Percentiles rank a stretch among this genome's conserved stretches.
Conservation (phyloP, 192 early-diverging fungal genomes). For the Gonapodya prolifera region DNA sequence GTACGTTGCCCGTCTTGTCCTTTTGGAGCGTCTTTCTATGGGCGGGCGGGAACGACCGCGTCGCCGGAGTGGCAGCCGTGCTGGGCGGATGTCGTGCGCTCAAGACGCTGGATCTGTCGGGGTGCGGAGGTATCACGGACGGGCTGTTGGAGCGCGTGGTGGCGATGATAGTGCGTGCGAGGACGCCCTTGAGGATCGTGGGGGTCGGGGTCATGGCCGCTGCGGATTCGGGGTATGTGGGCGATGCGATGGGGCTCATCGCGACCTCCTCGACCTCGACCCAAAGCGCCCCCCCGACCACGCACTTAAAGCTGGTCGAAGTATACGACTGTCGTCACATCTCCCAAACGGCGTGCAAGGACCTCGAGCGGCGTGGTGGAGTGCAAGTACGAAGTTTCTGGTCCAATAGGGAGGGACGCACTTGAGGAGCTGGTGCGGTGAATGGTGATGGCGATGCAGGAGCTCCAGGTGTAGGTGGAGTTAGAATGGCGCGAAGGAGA, state of each 20-base stretch:
- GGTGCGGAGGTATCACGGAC: background rate
- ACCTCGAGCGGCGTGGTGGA: background rate
- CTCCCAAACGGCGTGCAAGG: background rate
- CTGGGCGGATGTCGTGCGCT: background rate
- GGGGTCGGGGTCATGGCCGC: no score
- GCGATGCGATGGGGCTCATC: background rate
- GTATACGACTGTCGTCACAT: background rate
- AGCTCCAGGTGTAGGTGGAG: no score
- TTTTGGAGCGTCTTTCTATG: no score
- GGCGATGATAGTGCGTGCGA: background rate
- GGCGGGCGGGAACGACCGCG: no score
- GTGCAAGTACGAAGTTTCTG: background rate
- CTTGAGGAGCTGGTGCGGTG: no score
- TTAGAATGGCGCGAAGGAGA: no score
- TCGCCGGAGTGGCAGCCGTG: background rate
- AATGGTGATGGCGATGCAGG: no score
- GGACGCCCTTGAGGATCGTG: no score
- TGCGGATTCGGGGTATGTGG: no score
- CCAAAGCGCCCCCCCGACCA: no score
- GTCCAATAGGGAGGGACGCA: no score
- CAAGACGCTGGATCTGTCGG: background rate
- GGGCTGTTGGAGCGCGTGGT: background rate
- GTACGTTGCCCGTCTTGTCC: background rate
- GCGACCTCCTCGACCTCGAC: background rate
- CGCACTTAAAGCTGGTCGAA: background rate